Percentiles rank a stretch among this genome's conserved stretches.
phyloP scores from a whole-genome alignment of 192 early-diverging fungal genomes.

The Glomus cerebriforme region DNA sequence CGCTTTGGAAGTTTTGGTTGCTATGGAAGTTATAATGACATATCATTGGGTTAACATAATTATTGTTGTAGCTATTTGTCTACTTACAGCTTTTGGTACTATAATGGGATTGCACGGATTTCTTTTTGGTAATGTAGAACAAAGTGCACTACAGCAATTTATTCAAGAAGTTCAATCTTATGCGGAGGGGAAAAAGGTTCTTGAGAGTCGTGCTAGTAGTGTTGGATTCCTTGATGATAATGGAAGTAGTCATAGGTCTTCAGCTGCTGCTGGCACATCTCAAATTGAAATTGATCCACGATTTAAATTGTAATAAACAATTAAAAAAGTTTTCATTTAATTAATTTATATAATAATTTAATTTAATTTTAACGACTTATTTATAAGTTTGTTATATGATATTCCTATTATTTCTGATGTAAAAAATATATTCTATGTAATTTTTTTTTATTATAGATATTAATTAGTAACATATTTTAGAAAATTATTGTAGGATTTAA shows the following conservation, averaged over 20 bases:
- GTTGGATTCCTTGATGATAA: neutral
- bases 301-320: neutral
- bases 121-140: constrained; percentile 24
- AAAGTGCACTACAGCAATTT: neutral
- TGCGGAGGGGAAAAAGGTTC: constrained; percentile 24
- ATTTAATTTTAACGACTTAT: too few species aligned
- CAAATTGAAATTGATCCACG: neutral
- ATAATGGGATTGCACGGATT: constrained; percentile 28
- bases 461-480: too few species aligned
- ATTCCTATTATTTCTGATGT: neutral
- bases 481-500: too few species aligned
- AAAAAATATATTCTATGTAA: neutral
- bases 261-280: neutral
- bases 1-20: neutral
- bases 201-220: constrained; percentile 24
- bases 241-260: neutral
- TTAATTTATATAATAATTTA: neutral
- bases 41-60: constrained; percentile 6
- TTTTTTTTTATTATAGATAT: neutral
- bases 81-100: neutral
- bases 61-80: neutral
- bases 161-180: constrained; percentile 26
- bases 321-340: neutral
- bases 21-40: neutral
- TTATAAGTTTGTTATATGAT: too few species aligned